These are phyloP conservation scores for Turritis glabra DNA, from an alignment of 345 rosid species.

Conservation along the genomic window DNA sequence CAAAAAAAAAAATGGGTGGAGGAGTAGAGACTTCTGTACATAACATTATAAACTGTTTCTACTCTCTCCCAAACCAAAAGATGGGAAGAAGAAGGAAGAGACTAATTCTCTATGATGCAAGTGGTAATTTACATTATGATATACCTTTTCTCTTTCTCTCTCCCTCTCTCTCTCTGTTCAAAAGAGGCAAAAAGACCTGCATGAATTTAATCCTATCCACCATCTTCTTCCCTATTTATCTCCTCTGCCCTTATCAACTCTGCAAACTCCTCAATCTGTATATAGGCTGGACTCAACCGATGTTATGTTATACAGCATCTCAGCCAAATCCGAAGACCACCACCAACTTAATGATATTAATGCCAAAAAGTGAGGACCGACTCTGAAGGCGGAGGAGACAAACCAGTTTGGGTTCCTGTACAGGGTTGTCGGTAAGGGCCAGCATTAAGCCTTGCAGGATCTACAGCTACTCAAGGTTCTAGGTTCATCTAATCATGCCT, in stretches of 20 bases:
- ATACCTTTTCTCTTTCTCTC: conserved; percentile 15
- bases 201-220: neutral
- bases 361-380: conserved; percentile 21
- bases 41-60: conserved; percentile 36
- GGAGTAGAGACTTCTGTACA: conserved; percentile 38
- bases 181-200: conserved; percentile 22
- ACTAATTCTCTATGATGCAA: conserved; percentile 32
- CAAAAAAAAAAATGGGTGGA: neutral
- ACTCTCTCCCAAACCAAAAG: conserved; percentile 34
- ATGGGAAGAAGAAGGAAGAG: conserved; percentile 24
- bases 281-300: conserved; percentile 19
- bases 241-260: conserved; percentile 23
- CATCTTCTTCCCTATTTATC: conserved; percentile 15
- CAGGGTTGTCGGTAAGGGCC: conserved; percentile 61
- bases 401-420: conserved; percentile 57
- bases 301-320: conserved; percentile 25
- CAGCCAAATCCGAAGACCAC: conserved; percentile 27
- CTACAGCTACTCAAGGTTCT: conserved; percentile 49
- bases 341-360: conserved; percentile 18
- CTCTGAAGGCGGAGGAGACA: conserved; percentile 13
- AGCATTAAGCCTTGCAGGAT: conserved; percentile 53
- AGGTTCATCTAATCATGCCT: conserved; percentile 42
- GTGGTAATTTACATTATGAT: conserved; percentile 32
- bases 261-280: conserved; percentile 26
- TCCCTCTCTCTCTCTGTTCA: neutral